Evolutionary conservation across 2,329 filamentous ascomycete genomes (phyloP), one percentile per base, ranked within the genome.

Genomic region (Alternaria incomplexa): DNA sequence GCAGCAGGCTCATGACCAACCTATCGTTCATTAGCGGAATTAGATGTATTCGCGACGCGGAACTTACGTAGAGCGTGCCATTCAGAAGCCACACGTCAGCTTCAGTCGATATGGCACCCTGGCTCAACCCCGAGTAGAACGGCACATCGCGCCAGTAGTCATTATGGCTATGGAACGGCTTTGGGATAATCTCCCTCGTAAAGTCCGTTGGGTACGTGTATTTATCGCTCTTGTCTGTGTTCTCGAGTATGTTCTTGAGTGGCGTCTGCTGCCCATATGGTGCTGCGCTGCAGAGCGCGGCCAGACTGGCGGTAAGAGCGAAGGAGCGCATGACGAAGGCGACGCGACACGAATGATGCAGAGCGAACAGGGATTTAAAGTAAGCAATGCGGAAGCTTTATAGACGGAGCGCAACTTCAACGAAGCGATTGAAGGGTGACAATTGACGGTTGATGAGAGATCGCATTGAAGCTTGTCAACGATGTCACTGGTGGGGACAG

Each of bases 151-250:
- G 78, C 83, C 83, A 84, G 76, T 89, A 90, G 70, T 90, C 88
- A 73, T 90, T 90, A 73, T 88, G 85, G 30, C 82, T 85, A 73
- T 88, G 85, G 54, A 87, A 80, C 1, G 74, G 74, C 78, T 87
- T 88, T 44, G 88, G 88, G 28, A 88, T 71, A 63, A 90, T 87
- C 1, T 83, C 86, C 63, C 87, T 82, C 1, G 88, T 89, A 20
- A 90, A 80, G 70, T 88, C 85, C 0, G 88, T 90, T 0, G 88
- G 88, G 76, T 89, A 90, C 17, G 76, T 82, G 76, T 89, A 89
- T 20, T 85, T 79, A 10, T 82, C 77, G 50, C 82, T 83, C 22
- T 81, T 76, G 68, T 87, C 82, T 6, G 86, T 87, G 67, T 87
- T 84, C 58, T 82, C 80, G 55, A 89, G 74, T 55, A 89, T 85